A percentile compares a stretch with the other conserved stretches of the same genome.
Conservation (phyloP, 2,329 filamentous ascomycete genomes). For the Fusarium piperis region DNA sequence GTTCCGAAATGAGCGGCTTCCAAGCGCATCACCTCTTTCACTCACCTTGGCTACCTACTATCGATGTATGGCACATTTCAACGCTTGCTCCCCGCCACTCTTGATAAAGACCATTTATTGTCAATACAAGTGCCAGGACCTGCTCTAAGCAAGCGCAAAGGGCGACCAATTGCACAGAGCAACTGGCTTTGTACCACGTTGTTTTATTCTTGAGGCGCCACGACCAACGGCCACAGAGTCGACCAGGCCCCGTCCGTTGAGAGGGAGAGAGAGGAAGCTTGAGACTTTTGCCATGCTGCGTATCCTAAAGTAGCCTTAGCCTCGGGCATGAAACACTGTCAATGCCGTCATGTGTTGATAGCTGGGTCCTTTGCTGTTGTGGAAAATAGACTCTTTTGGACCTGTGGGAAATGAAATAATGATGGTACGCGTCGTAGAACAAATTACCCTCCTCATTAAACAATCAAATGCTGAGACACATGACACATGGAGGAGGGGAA, state of each 20-base stretch:
- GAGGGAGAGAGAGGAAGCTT: background rate
- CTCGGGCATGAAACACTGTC: background rate
- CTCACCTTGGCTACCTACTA: background rate
- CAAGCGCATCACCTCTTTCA: background rate
- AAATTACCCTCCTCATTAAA: background rate
- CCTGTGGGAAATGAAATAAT: too few species aligned
- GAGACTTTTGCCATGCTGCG: background rate
- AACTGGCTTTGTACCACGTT: too few species aligned
- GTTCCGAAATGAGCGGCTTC: background rate
- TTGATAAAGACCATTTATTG: background rate
- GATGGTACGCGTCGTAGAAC: background rate
- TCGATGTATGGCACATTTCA: background rate
- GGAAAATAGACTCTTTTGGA: too few species aligned
- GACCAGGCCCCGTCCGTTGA: background rate
- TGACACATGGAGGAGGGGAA: background rate
- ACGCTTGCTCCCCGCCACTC: background rate
- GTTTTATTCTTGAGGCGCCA: background rate
- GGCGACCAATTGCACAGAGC: too few species aligned
- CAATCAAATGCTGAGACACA: background rate
- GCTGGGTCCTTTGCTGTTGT: too few species aligned
- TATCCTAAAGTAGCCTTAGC: background rate
- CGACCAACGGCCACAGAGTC: background rate
- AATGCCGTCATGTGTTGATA: too few species aligned
- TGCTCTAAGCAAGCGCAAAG: background rate
- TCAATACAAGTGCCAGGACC: background rate